phyloP scores from a whole-genome alignment of 2,329 filamentous ascomycete species.

The Nothomitra cinnamomea region DNA sequence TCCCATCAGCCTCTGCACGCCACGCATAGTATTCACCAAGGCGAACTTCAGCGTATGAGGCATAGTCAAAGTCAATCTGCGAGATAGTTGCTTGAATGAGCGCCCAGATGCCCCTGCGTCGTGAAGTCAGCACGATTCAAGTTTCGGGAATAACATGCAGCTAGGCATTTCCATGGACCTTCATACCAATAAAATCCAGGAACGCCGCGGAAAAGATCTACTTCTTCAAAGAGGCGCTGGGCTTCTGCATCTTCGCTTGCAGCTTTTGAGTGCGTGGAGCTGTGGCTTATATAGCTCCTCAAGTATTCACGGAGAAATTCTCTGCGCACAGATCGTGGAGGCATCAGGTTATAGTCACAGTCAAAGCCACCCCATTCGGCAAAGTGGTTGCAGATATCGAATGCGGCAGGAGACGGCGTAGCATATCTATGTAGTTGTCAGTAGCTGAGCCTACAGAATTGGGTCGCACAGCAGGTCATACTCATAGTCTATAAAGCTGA shows the following conservation, averaged over 20 bases:
- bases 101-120: conserved; percentile 77
- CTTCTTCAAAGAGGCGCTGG: conserved; percentile 55
- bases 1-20: conserved; percentile 57
- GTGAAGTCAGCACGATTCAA: not conserved
- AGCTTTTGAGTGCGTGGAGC: conserved; percentile 19
- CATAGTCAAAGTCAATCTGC: conserved; percentile 93
- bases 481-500: conserved; percentile 94
- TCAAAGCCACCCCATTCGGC: conserved; percentile 97
- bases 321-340: conserved; percentile 57
- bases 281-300: conserved; percentile 46
- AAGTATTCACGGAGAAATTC: conserved; percentile 78
- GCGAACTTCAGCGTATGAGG: conserved; percentile 69
- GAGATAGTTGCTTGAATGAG: conserved; percentile 89
- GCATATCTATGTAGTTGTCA: conserved; percentile 41
- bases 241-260: conserved; percentile 44
- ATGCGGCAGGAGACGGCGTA: conserved; percentile 81
- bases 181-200: conserved; percentile 61
- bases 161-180: not conserved
- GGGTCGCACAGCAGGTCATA: not conserved
- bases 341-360: conserved; percentile 74
- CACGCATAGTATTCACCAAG: conserved; percentile 87
- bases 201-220: conserved; percentile 74
- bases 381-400: conserved; percentile 96
- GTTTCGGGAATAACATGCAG: not conserved
- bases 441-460: not conserved